phyloP scores from a whole-genome alignment of 2,329 filamentous ascomycete genomes.

The Colletotrichum viniferum region DNA sequence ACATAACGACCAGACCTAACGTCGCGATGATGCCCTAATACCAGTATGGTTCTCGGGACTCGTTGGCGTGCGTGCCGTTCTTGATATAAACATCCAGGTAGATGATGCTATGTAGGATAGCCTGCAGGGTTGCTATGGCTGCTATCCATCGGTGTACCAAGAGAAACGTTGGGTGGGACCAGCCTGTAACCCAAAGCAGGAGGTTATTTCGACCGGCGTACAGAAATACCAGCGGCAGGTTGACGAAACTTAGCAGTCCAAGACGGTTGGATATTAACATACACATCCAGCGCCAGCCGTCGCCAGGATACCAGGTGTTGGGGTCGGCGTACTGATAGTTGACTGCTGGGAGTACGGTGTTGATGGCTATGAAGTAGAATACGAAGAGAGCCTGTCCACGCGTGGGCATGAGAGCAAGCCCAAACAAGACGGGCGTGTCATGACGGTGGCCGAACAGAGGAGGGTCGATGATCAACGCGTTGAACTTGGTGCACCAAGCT shows the following conservation, averaged over 20 bases:
- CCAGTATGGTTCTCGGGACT: constrained; percentile 30
- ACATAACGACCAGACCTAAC: constrained; percentile 28
- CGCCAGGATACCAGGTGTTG: constrained; percentile 21
- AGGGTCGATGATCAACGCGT: constrained; percentile 32
- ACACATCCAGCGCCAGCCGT: constrained; percentile 29
- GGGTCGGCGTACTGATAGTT: constrained; percentile 31
- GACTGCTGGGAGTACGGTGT: constrained; percentile 35
- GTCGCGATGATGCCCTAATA: constrained; percentile 37
- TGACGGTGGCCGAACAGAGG: constrained; percentile 29
- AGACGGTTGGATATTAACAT: constrained; percentile 36
- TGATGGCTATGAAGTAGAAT: constrained; percentile 39
- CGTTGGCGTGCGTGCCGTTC: not conserved
- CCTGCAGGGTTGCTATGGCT: constrained; percentile 27
- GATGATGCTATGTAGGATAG: constrained; percentile 35
- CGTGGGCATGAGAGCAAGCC: constrained; percentile 38
- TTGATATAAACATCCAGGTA: constrained; percentile 20
- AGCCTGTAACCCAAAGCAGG: constrained; percentile 38
- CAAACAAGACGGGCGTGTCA: constrained; percentile 20
- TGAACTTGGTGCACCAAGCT: constrained; percentile 20
- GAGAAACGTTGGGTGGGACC: constrained; percentile 39
- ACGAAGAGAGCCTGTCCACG: constrained; percentile 50
- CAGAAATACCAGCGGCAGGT: constrained; percentile 35
- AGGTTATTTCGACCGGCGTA: constrained; percentile 40
- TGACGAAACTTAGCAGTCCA: constrained; percentile 37
- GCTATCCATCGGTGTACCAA: constrained; percentile 41